A percentile compares a stretch with the other conserved stretches of the same genome.
Conservation (phyloP, 179 eudicot species). For the Spergularia azorica region DNA sequence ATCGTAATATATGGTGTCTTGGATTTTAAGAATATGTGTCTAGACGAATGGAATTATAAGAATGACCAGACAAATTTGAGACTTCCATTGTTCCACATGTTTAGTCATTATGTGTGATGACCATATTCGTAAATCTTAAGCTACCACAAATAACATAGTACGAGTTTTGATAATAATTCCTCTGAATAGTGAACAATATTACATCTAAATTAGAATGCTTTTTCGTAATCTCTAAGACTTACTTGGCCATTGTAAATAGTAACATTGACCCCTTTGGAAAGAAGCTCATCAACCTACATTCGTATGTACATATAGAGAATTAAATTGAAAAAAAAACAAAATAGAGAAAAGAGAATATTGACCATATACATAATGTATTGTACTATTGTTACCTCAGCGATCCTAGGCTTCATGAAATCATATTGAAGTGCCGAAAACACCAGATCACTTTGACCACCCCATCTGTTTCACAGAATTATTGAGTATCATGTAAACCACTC, state of each 20-base stretch:
- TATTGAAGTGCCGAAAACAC: conserved; percentile 55
- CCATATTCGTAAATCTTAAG: too few species aligned
- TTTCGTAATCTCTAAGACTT: conserved; percentile 12
- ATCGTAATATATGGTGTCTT: not conserved
- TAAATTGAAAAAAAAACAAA: not conserved
- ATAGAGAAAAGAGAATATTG: not conserved
- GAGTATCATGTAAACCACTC: not conserved
- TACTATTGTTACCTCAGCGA: conserved; percentile 57
- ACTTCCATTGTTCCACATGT: too few species aligned
- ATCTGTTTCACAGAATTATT: conserved; percentile 36
- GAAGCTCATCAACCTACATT: conserved; percentile 64
- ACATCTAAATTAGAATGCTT: too few species aligned
- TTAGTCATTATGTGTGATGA: too few species aligned
- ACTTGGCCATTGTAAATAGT: conserved; percentile 79
- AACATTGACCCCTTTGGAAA: conserved; percentile 55
- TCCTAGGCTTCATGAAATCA: conserved; percentile 92
- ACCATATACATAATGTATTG: not conserved
- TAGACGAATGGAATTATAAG: too few species aligned
- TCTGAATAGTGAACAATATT: too few species aligned
- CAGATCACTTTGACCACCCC: conserved; percentile 66
- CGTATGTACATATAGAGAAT: not conserved
- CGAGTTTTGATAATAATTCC: too few species aligned
- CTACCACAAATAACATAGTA: too few species aligned
- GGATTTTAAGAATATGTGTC: too few species aligned
- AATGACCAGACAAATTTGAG: too few species aligned